A percentile compares a stretch with the other conserved stretches of the same genome.
These are phyloP conservation scores for Filosporella fistucella DNA, from an alignment of 495 filamentous ascomycete species.

Conservation along the genomic window DNA sequence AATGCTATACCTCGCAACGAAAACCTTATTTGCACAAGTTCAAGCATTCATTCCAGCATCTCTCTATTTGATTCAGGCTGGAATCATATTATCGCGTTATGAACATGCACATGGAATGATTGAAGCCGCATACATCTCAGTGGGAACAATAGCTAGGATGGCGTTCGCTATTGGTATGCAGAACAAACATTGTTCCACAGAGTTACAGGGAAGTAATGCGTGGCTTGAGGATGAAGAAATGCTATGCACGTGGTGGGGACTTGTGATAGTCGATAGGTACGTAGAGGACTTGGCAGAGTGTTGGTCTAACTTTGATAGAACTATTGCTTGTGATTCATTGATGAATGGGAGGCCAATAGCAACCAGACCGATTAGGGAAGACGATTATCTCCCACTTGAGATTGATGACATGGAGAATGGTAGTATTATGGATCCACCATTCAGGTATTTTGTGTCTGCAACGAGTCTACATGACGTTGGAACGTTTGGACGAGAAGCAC, in stretches of 20 bases:
- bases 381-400: slow-evolving; percentile 13
- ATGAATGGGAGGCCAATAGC: slow-evolving; percentile 11
- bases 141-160: slow-evolving; percentile 11
- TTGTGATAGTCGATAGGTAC: slow-evolving; percentile 15
- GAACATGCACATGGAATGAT: slow-evolving; percentile 16
- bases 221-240: slow-evolving; percentile 12
- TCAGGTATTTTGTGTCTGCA: slow-evolving; percentile 14
- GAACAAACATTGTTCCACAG: slow-evolving; percentile 13
- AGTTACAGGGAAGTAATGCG: slow-evolving; percentile 13
- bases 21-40: slow-evolving; percentile 31
- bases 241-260: slow-evolving; percentile 15
- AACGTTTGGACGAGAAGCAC: slow-evolving; percentile 27
- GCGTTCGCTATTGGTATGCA: slow-evolving; percentile 25
- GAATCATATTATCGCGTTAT: slow-evolving; percentile 28
- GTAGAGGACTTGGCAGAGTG: slow-evolving; percentile 3
- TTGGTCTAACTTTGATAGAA: slow-evolving; percentile 5
- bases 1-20: slow-evolving; percentile 29
- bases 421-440: slow-evolving; percentile 6
- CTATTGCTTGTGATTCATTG: slow-evolving; percentile 10
- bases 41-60: slow-evolving; percentile 25
- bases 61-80: slow-evolving; percentile 29
- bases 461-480: slow-evolving; percentile 18
- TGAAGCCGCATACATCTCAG: slow-evolving; percentile 12
- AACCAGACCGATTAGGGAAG: slow-evolving; percentile 6
- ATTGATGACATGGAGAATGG: slow-evolving; percentile 17